Conservation (phyloP, 139 green algal species). For the Gonium pectorale region DNA sequence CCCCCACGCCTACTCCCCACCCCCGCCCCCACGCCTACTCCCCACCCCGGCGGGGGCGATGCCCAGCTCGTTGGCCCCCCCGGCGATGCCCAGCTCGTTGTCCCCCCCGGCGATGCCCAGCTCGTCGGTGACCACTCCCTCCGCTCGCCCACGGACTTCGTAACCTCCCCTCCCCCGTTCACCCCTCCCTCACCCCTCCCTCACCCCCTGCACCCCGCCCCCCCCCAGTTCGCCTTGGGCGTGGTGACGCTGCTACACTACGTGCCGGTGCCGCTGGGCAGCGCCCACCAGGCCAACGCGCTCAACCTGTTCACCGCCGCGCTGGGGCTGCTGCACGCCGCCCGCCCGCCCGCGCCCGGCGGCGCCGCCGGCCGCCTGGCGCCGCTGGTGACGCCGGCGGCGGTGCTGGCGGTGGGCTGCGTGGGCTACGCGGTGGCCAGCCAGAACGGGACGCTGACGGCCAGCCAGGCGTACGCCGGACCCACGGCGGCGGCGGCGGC, state of each 20-base stretch:
- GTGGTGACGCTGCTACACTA: conserved; percentile 91
- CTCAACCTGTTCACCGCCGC: conserved; percentile 91
- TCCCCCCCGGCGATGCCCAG: too few species aligned
- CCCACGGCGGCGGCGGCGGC: background rate
- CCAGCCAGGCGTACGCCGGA: background rate
- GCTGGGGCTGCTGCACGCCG: conserved; percentile 86
- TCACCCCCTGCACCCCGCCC: background rate
- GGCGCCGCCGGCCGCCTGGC: background rate
- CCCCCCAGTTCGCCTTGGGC: conserved; percentile 80
- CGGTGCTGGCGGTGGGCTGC: conserved; percentile 55
- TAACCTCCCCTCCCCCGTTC: too few species aligned
- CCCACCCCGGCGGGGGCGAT: too few species aligned
- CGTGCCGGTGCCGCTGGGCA: conserved; percentile 89
- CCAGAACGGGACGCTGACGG: conserved; percentile 25
- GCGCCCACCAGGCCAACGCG: conserved; percentile 83
- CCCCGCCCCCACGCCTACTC: too few species aligned
- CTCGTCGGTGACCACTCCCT: too few species aligned
- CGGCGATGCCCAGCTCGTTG: too few species aligned
- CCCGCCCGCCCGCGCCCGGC: conserved; percentile 54
- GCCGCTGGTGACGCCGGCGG: conserved; percentile 60
- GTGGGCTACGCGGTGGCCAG: conserved; percentile 66
- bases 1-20: too few species aligned
- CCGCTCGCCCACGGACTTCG: too few species aligned
- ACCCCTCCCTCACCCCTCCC: background rate
- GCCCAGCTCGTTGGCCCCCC: too few species aligned